These are phyloP conservation scores for Suillus paluster DNA, from an alignment of 768 basidiomycete genomes.

Conservation along the genomic window DNA sequence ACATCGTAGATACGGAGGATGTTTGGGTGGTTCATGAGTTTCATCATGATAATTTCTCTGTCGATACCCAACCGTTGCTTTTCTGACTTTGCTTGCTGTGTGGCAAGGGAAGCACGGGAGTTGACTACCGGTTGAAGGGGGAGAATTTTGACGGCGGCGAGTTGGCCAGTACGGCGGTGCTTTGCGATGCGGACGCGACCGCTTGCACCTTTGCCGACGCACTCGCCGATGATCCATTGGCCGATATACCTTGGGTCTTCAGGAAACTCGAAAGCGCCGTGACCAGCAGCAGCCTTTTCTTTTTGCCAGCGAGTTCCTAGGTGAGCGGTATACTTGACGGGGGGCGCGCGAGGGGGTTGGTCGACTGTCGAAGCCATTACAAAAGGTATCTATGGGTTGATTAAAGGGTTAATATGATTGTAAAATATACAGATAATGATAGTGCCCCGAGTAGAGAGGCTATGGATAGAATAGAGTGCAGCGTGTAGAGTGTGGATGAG, in stretches of 20 bases:
- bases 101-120: conserved; percentile 69
- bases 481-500: conserved; percentile 9
- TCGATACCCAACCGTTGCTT: conserved; percentile 88
- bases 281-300: conserved; percentile 82
- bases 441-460: conserved; percentile 7
- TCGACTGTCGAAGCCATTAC: conserved; percentile 38
- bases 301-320: conserved; percentile 86
- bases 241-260: conserved; percentile 88
- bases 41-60: conserved; percentile 98
- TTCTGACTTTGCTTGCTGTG: conserved; percentile 72
- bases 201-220: conserved; percentile 91
- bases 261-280: conserved; percentile 76
- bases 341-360: conserved; percentile 71
- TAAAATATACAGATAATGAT: conserved; percentile 18
- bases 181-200: conserved; percentile 94
- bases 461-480: background rate
- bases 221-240: conserved; percentile 92
- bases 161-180: conserved; percentile 83
- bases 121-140: conserved; percentile 79
- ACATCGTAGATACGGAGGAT: conserved; percentile 96
- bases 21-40: conserved; percentile 97
- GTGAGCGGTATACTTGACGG: conserved; percentile 71
- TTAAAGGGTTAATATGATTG: conserved; percentile 9
- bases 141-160: conserved; percentile 96
- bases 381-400: conserved; percentile 7